Conservation (phyloP, 495 filamentous ascomycete species). For the Haplographium delicatum region DNA sequence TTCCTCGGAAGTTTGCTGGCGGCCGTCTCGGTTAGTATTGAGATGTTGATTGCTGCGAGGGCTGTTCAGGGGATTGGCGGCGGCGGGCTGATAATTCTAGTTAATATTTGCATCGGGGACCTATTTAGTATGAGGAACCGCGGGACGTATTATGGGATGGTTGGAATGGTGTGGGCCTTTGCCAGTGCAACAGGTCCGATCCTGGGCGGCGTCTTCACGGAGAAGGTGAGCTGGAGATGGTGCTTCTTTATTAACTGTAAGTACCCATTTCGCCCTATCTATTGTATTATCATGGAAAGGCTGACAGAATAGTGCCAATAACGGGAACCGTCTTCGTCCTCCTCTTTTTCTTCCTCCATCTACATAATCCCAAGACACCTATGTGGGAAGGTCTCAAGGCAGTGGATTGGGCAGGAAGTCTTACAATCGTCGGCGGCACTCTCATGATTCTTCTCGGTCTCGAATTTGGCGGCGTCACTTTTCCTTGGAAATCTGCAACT, state of each 20-base stretch:
- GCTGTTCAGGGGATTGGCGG: conserved; percentile 81
- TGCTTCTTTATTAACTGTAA: conserved; percentile 42
- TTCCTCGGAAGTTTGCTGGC: conserved; percentile 70
- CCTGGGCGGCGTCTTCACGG: conserved; percentile 70
- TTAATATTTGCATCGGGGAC: conserved; percentile 79
- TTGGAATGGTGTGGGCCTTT: conserved; percentile 70
- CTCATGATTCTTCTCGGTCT: conserved; percentile 79
- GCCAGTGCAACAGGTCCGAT: conserved; percentile 69
- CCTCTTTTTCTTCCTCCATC: conserved; percentile 64
- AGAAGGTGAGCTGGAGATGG: conserved; percentile 44
- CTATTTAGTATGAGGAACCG: conserved; percentile 66
- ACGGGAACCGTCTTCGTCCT: conserved; percentile 63
- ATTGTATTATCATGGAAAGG: background rate
- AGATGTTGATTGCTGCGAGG: conserved; percentile 70
- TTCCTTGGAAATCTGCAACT: conserved; percentile 68
- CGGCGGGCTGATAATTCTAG: conserved; percentile 73
- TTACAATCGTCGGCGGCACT: conserved; percentile 68
- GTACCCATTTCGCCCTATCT: conserved; percentile 14
- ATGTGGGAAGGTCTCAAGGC: conserved; percentile 63
- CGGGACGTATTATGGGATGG: conserved; percentile 49
- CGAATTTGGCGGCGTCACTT: conserved; percentile 69
- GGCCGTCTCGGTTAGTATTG: conserved; percentile 59
- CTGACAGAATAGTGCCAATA: conserved; percentile 50
- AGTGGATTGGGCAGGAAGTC: conserved; percentile 70
- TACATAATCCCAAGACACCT: conserved; percentile 71